Percentiles rank a stretch among this genome's conserved stretches.
These are phyloP conservation scores for Pugionium dolabratum DNA, from an alignment of 345 rosid genomes.

Conservation along the genomic window DNA sequence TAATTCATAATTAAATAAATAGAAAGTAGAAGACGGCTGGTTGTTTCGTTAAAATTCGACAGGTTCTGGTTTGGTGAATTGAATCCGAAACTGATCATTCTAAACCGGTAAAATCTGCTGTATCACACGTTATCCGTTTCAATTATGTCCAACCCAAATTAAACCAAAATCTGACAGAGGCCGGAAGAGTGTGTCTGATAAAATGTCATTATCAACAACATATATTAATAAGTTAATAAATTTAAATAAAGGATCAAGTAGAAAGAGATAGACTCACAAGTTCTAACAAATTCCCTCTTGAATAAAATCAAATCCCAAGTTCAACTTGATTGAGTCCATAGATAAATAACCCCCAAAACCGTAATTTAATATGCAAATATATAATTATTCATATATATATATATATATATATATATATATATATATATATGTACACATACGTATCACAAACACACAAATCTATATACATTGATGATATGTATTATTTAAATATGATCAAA, in stretches of 20 bases:
- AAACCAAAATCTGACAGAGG: constrained; percentile 12
- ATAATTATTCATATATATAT: background rate
- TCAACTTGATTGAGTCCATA: constrained; percentile 32
- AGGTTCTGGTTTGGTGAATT: constrained; percentile 22
- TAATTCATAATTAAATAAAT: background rate
- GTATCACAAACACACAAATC: constrained; percentile 9
- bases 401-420: background rate
- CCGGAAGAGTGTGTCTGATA: constrained; percentile 26
- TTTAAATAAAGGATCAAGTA: background rate
- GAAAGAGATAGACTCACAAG: constrained; percentile 2
- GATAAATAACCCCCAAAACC: background rate
- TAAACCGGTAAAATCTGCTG: constrained; percentile 4
- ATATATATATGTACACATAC: background rate
- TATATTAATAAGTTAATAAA: constrained; percentile 7
- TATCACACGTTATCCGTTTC: no score
- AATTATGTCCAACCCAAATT: background rate
- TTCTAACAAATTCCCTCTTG: constrained; percentile 28
- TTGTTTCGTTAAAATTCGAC: constrained; percentile 11
- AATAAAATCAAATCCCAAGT: constrained; percentile 4
- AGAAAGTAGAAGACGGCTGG: constrained; percentile 15
- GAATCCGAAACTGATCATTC: background rate
- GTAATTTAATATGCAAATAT: background rate
- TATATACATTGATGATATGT: background rate
- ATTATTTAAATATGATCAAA: no score
- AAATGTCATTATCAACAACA: constrained; percentile 22